These are phyloP conservation scores for Aspergillus hiratsukae DNA, from an alignment of 2,329 filamentous ascomycete species.

Conservation along the genomic window DNA sequence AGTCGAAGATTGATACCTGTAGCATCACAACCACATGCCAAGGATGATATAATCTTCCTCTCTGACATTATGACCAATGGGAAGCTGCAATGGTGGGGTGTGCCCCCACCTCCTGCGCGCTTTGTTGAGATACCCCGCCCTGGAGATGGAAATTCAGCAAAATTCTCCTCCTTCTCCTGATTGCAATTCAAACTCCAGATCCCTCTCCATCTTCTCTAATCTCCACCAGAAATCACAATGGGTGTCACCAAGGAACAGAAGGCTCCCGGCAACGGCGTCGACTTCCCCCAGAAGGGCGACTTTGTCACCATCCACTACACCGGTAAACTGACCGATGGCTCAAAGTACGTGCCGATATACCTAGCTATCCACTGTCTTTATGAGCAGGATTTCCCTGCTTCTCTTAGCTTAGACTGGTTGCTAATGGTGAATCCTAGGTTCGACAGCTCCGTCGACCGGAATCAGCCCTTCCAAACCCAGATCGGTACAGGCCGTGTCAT, in stretches of 20 bases:
- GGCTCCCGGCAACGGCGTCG: conserved; percentile 56
- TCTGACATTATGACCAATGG: neutral
- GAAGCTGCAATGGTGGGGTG: neutral
- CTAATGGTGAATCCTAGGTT: conserved; percentile 56
- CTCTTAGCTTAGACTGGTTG: no score
- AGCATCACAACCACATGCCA: neutral
- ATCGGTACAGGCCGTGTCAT: conserved; percentile 88
- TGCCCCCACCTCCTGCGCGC: neutral
- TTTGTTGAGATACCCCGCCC: neutral
- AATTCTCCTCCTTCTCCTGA: neutral
- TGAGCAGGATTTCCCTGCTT: neutral
- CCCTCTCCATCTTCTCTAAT: neutral
- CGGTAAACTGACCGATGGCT: conserved; percentile 74
- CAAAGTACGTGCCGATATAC: conserved; percentile 54
- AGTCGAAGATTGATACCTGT: no score
- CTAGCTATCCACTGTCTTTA: neutral
- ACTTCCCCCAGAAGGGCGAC: conserved; percentile 64
- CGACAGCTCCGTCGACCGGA: conserved; percentile 69
- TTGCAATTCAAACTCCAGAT: neutral
- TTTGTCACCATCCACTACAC: conserved; percentile 86
- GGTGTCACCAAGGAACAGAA: conserved; percentile 67
- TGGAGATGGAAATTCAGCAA: neutral
- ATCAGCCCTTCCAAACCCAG: conserved; percentile 62
- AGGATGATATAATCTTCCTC: neutral
- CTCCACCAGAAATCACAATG: conserved; percentile 46